These are phyloP conservation scores for Malassezia vespertilionis DNA, from an alignment of 1,284 basidiomycete species.

Conservation along the genomic window DNA sequence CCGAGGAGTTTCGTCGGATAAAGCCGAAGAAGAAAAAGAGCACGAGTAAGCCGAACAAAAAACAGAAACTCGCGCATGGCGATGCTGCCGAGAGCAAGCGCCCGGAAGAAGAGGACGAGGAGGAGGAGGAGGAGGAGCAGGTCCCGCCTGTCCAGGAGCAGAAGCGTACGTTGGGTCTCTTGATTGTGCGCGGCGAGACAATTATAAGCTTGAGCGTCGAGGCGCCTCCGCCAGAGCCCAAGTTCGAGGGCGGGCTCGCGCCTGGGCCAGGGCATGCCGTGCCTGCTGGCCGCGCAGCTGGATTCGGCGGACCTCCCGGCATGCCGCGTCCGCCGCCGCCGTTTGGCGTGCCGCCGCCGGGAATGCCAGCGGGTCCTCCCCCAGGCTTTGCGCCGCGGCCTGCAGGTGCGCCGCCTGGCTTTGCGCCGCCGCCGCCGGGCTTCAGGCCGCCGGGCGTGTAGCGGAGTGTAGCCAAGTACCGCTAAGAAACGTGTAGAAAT, in stretches of 20 bases:
- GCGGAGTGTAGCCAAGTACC: too few relatives aligned
- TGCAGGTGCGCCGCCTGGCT: slow-evolving; percentile 32
- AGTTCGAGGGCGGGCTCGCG: slow-evolving; percentile 59
- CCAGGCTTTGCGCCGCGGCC: slow-evolving; percentile 20
- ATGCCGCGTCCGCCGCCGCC: slow-evolving; percentile 25
- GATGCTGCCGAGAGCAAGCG: slow-evolving; percentile 21
- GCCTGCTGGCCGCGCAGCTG: slow-evolving; percentile 93
- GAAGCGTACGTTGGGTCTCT: slow-evolving; percentile 86
- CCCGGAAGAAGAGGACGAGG: slow-evolving; percentile 18
- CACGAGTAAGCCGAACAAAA: slow-evolving; percentile 17
- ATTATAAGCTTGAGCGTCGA: slow-evolving; percentile 91
- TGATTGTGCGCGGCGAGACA: slow-evolving; percentile 90
- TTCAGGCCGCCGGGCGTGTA: slow-evolving; percentile 17
- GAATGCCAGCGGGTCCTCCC: slow-evolving; percentile 27
- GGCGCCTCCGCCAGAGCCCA: slow-evolving; percentile 83
- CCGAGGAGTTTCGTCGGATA: slow-evolving; percentile 43
- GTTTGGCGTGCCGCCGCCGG: slow-evolving; percentile 56
- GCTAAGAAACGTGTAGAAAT: too few relatives aligned
- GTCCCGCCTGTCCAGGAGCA: slow-evolving; percentile 68
- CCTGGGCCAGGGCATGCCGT: slow-evolving; percentile 84
- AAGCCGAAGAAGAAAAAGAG: slow-evolving; percentile 31
- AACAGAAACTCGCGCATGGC: slow-evolving; percentile 32
- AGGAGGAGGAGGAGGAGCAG: slow-evolving; percentile 42
- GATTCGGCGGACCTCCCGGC: slow-evolving; percentile 67
- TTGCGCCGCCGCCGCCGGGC: slow-evolving; percentile 29